Base-by-base conservation (phyloP, 306 rosid species). In the Trichosanthes truncata region DNA sequence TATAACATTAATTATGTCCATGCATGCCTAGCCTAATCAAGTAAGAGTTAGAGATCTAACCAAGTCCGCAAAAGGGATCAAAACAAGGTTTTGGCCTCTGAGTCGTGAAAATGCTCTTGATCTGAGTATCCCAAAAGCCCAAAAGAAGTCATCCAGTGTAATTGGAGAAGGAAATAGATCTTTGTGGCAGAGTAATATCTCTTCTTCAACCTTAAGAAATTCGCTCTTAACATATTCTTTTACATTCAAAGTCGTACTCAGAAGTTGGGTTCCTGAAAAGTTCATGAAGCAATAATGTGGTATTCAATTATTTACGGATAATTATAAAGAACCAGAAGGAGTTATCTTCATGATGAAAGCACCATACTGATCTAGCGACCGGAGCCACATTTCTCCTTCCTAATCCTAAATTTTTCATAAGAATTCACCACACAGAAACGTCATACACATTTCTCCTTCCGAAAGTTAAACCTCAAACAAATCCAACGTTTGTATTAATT, bases 121-220 rank as follows among this genome's bases (percentile, higher is more conserved):
- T 88, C 98, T 89, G 69, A 95, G 96, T 52, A 95, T 91, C 38
- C 97, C 98, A 79, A 95, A 95, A 36, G 97, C 98, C 98, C 98
- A 95, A 62, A 89, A 90, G 93, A 92, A 95, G 81, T 95, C 98
- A 33, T 95, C 93, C 82, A 92, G 78, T 62, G 97, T 92, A 68
- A 95, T 84, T 26, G 92, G 87, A 81, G 84, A 83, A 55, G 98
- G 96, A 79, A 95, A 95, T 78, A 95, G 89, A 81, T 82, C 76
- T 86, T 90, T 87, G 84, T 91, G 87, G 26, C 93, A 92, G 62
- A 90, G 89, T 74, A 95, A 84, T 74, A 90, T 88, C 83, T 92
- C 95, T 86, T 87, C 86, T 83, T 95, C 92, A 81, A 92, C 84
- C 84, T 82, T 95, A 62, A 66, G 77, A 86, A 88, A 92, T 78